phyloP scores from a whole-genome alignment of 2,329 filamentous ascomycete genomes.

The Sclerotinia minor region DNA sequence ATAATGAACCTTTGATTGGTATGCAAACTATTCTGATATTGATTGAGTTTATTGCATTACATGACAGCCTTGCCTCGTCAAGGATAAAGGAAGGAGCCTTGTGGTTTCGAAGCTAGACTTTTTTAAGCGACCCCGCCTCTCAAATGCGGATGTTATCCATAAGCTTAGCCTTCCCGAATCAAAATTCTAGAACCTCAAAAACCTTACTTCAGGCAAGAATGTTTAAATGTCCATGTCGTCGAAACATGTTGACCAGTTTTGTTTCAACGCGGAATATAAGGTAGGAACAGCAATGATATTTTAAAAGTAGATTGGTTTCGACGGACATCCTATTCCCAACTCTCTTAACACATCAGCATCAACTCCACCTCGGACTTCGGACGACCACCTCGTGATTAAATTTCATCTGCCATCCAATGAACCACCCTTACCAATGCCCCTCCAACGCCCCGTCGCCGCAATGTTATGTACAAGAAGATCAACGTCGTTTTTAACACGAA shows the following conservation, averaged over 20 bases:
- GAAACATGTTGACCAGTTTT: not conserved
- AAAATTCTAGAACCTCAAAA: not conserved
- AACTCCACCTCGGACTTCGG: slow-evolving; percentile 11
- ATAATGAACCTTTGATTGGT: not conserved
- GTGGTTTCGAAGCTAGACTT: slow-evolving; percentile 14
- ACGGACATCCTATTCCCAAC: not conserved
- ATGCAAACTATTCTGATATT: not conserved
- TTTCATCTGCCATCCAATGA: slow-evolving; percentile 12
- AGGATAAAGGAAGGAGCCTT: slow-evolving; percentile 11
- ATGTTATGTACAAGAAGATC: slow-evolving; percentile 23
- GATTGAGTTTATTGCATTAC: not conserved
- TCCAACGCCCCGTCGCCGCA: slow-evolving; percentile 12
- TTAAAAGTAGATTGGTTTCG: not conserved
- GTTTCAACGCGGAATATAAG: not conserved
- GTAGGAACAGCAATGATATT: not conserved
- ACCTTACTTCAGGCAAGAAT: not conserved
- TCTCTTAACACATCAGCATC: not conserved
- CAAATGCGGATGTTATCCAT: not conserved
- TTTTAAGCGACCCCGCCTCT: not conserved
- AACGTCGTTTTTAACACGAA: not conserved
- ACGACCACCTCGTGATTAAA: not conserved
- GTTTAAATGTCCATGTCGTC: too few species aligned
- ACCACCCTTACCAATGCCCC: slow-evolving; percentile 13
- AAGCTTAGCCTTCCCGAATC: not conserved
- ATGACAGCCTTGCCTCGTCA: slow-evolving; percentile 16